Base-by-base conservation (phyloP, 176 grass and related monocot genomes). In the Eleusine coracana region DNA sequence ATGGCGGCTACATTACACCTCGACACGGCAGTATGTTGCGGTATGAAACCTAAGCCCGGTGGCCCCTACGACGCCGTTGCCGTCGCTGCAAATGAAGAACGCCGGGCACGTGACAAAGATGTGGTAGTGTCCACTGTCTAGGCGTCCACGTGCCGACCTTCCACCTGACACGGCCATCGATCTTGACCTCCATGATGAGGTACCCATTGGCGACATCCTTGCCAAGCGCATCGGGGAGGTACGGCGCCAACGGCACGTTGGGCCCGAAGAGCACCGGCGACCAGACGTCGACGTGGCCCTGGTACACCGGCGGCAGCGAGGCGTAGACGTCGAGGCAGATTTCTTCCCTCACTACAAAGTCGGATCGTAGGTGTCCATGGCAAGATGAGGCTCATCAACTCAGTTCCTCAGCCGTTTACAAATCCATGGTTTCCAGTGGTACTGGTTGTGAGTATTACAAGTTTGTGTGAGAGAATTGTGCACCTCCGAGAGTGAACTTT, bases 121-220 rank as follows among this genome's bases (percentile, higher is more conserved):
- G n/a, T 89, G 92, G 75, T 94, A 90, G 51, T 66, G 38, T 0
- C 92, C n/a, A n/a, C n/a, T n/a, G n/a, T n/a, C n/a, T 83, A 10
- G 89, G 94, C 70, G 85, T 90, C 94, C 92, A 94, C 21, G 76
- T 77, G 1, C 92, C 94, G 12, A 94, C 90, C 68, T 94, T 97
- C 92, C 94, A 97, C 27, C 87, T 7, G 25, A 97, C 72, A 6
- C 65, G 76, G 13, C 94, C 94, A 11, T 90, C 73, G 13, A 97
- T 42, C 79, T 90, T 90, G 40, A 90, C 79, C 67, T 97, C 64
- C 10, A 97, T 74, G 36, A 89, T 55, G 25, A 97, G 67, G 20
- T 90, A 90, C 0, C 94, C 94, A 0, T 27, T 71, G 59, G 63
- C 76, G 59, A 50, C 48, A 44, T 92, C 94, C 77, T 94, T 72